A percentile compares a stretch with the other conserved stretches of the same genome.
Conservation (phyloP, 768 basidiomycete genomes). For the Mycena metata region DNA sequence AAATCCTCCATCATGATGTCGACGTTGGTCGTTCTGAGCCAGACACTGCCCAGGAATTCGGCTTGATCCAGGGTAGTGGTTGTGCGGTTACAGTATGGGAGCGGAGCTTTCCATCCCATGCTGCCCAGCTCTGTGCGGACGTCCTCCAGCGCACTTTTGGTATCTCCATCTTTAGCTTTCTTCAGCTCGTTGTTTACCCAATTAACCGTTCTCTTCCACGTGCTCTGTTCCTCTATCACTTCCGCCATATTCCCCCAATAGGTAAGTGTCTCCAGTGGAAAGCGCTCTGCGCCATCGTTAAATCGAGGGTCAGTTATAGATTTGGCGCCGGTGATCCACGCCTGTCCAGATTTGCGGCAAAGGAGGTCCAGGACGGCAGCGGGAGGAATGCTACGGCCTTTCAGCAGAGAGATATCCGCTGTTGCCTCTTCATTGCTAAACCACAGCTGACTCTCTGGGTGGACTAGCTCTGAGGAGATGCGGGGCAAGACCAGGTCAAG, state of each 20-base stretch:
- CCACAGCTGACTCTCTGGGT: conserved; percentile 4
- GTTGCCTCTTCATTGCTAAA: conserved; percentile 19
- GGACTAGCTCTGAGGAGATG: too few relatives aligned
- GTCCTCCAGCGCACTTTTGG: neutral
- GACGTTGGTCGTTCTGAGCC: conserved; percentile 25
- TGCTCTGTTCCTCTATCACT: conserved; percentile 10
- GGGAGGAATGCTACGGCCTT: neutral
- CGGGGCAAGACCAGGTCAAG: too few relatives aligned
- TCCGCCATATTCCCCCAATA: conserved; percentile 34
- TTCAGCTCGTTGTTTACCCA: conserved; percentile 24
- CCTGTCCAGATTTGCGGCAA: conserved; percentile 32
- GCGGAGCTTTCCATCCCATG: conserved; percentile 22
- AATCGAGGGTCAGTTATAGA: conserved; percentile 37
- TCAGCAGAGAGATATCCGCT: neutral
- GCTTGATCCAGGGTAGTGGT: conserved; percentile 2
- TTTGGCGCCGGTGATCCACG: conserved; percentile 40
- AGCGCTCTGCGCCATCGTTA: conserved; percentile 34
- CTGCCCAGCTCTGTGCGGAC: neutral
- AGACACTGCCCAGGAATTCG: conserved; percentile 20
- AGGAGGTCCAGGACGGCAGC: neutral
- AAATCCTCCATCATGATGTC: conserved; percentile 32
- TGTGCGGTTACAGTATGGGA: neutral
- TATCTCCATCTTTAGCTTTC: conserved; percentile 13
- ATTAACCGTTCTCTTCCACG: conserved; percentile 29
- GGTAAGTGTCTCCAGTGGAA: conserved; percentile 34